Percentiles rank a stretch among this genome's conserved stretches.
Conservation (phyloP, 2,329 filamentous ascomycete genomes). For the Chalaropsis thielavioides region DNA sequence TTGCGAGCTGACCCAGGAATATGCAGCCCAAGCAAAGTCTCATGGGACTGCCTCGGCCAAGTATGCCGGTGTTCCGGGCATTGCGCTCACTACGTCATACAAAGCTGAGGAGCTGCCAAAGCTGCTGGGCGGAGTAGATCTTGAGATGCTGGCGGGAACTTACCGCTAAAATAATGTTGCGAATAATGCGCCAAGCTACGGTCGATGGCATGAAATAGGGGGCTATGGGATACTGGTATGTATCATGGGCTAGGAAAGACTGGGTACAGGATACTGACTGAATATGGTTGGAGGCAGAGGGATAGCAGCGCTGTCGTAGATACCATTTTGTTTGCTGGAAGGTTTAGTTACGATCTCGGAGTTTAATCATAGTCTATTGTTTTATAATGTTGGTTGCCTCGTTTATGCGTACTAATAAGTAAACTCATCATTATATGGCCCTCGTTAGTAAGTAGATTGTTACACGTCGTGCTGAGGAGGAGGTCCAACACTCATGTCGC, state of each 20-base stretch:
- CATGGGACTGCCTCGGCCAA: neutral
- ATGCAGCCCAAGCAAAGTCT: neutral
- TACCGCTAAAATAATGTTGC: constrained; percentile 5
- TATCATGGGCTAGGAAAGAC: neutral
- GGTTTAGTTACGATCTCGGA: neutral
- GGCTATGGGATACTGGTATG: neutral
- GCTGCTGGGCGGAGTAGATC: constrained; percentile 9
- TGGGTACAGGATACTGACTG: neutral
- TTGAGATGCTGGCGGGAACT: constrained; percentile 8
- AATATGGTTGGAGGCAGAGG: neutral
- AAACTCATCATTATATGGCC: too few relatives aligned
- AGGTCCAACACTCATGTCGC: neutral
- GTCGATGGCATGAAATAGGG: neutral
- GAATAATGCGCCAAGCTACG: neutral
- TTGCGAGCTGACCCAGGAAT: neutral
- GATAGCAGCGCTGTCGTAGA: neutral
- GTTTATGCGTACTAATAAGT: neutral
- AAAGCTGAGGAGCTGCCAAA: neutral
- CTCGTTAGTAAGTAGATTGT: too few relatives aligned
- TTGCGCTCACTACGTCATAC: neutral
- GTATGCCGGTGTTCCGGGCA: neutral
- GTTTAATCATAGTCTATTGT: neutral
- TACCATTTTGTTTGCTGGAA: neutral
- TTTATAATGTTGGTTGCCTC: neutral
- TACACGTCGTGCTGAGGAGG: neutral